Base-by-base conservation (phyloP, 2,329 filamentous ascomycete species). In the Cyanodermella asteris region DNA sequence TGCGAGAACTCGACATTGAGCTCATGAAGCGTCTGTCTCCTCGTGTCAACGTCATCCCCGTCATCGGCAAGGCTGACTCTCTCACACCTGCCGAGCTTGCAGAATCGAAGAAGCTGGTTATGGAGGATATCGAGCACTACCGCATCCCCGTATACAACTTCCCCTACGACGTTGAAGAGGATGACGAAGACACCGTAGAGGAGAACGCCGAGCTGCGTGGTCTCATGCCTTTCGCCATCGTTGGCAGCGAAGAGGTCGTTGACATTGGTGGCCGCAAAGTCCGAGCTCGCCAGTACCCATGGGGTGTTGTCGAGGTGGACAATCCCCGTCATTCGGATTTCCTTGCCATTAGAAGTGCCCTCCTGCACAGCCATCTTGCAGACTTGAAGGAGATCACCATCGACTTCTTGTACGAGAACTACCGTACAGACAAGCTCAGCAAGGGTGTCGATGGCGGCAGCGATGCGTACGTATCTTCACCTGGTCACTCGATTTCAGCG, bases 41-140 rank as follows among this genome's bases (percentile, higher is more conserved):
- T 34, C 81, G 87, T 48, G 84, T 91, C 55, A 97, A 97, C 51
- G 87, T 97, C 40, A 97, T 97, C 38, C 87, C 87, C 35, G 87
- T 97, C 42, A 93, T 97, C 49, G 87, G 87, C 46, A 91, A 93
- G 53, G 87, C 87, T 47, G 87, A 97, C 51, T 91, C 87, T 13
- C 72, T 97, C 34, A 97, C 87, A 28, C 87, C 87, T 19, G 74
- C 78, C 38, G 87, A 97, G 59, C 65, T 97, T 35, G 87, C 87
- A 38, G 87, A 97, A 56, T 94, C 84, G 39, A 97, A 97, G 71
- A 97, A 94, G 65, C 68, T 97, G 33, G 82, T 97, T 46, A 97
- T 97, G 87, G 87, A 97, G 61, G 87, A 97, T 49, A 97, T 97
- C 41, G 87, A 97, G 58, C 87, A 97, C 56, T 97, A 97, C 62